A percentile compares a stretch with the other conserved stretches of the same genome.
Evolutionary conservation across 192 early-diverging fungal species (phyloP).

Genomic region (Radiomyces spectabilis): DNA sequence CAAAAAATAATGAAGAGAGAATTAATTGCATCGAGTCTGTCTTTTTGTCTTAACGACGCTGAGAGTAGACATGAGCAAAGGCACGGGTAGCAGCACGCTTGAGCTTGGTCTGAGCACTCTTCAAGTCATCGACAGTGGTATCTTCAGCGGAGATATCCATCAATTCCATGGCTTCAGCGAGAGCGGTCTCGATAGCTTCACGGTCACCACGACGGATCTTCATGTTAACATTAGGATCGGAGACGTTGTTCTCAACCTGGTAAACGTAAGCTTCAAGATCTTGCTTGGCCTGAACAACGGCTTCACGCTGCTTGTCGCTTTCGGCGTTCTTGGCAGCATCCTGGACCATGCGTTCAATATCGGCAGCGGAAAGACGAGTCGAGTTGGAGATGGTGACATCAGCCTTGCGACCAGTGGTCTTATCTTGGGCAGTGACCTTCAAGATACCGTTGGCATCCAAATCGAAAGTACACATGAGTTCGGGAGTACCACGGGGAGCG

Average conservation of each 20-base stretch:
- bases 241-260: constrained; percentile 42
- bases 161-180: constrained; percentile 69
- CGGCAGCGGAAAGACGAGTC: constrained; percentile 79
- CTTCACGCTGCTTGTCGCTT: constrained; percentile 66
- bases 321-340: constrained; percentile 88
- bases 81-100: constrained; percentile 60
- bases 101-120: constrained; percentile 61
- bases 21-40: no score
- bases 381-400: constrained; percentile 96
- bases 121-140: constrained; percentile 49
- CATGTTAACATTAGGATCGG: constrained; percentile 63
- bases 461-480: constrained; percentile 80
- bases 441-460: constrained; percentile 84
- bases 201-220: constrained; percentile 68
- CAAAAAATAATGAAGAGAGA: no score
- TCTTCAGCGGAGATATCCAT: constrained; percentile 57
- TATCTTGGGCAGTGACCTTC: constrained; percentile 87
- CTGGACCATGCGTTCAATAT: constrained; percentile 89
- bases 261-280: constrained; percentile 71
- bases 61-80: constrained; percentile 38
- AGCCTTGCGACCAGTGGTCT: constrained; percentile 83
- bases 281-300: constrained; percentile 73
- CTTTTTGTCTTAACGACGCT: constrained; percentile 13
- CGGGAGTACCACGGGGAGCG: constrained; percentile 68
- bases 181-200: constrained; percentile 63